These are phyloP conservation scores for Neurospora sp. DNA, from an alignment of 495 filamentous ascomycete genomes.

Conservation along the genomic window DNA sequence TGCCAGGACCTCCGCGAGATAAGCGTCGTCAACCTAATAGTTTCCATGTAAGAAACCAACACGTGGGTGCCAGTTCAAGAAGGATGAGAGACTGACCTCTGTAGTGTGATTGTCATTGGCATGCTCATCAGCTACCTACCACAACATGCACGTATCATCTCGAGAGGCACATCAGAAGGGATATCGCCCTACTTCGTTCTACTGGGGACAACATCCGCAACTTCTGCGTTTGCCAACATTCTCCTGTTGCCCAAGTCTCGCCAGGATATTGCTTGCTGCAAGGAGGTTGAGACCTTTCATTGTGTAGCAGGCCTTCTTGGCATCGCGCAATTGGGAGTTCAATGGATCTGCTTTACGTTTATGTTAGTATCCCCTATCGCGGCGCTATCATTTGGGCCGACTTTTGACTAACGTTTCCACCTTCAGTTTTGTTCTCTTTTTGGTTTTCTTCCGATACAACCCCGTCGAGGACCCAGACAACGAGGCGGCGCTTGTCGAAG, in stretches of 20 bases:
- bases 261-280: constrained; percentile 75
- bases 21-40: constrained; percentile 47
- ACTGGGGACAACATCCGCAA: constrained; percentile 79
- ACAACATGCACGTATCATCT: constrained; percentile 85
- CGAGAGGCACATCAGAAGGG: constrained; percentile 79
- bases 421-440: constrained; percentile 67
- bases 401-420: neutral
- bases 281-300: constrained; percentile 63
- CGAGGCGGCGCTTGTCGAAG: constrained; percentile 17
- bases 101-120: constrained; percentile 74
- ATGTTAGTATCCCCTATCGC: constrained; percentile 53
- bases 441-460: constrained; percentile 69
- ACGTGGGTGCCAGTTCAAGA: too few species aligned
- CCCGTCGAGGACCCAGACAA: constrained; percentile 36
- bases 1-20: constrained; percentile 44
- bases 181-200: constrained; percentile 92
- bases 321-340: constrained; percentile 77
- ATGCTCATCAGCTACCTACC: constrained; percentile 91
- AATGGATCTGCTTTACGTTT: constrained; percentile 82
- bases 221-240: constrained; percentile 84
- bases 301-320: constrained; percentile 80
- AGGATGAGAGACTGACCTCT: neutral
- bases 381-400: too few species aligned
- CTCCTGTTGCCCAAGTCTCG: constrained; percentile 67
- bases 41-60: constrained; percentile 45